These are phyloP conservation scores for Macadamia integrifolia DNA, from an alignment of 164 flowering plant species.

Conservation along the genomic window DNA sequence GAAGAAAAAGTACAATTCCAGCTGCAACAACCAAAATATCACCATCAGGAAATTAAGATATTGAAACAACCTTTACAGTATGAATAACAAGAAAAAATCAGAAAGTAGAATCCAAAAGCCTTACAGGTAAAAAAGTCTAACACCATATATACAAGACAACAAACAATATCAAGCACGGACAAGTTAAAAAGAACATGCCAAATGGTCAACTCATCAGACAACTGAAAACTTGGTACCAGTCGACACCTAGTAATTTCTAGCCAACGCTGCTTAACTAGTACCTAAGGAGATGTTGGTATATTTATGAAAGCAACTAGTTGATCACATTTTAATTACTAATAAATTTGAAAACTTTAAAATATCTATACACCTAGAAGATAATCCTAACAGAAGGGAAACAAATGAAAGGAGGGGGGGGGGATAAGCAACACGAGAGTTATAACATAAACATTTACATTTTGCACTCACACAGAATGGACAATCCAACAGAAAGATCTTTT, in stretches of 20 bases:
- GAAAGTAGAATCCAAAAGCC: slow-evolving; percentile 1
- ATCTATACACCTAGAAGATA: background rate
- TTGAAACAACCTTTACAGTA: background rate
- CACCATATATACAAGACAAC: too few relatives aligned
- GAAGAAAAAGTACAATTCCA: slow-evolving; percentile 89
- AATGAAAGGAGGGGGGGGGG: background rate
- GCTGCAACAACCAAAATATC: slow-evolving; percentile 45
- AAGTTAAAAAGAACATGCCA: too few relatives aligned
- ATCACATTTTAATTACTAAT: too few relatives aligned
- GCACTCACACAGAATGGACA: slow-evolving; percentile 71
- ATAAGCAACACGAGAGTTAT: background rate
- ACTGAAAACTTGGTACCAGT: too few relatives aligned
- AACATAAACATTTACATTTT: background rate
- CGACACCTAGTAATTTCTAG: too few relatives aligned
- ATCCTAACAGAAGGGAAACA: background rate
- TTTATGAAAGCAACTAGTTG: too few relatives aligned
- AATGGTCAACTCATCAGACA: too few relatives aligned
- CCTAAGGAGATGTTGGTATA: too few relatives aligned
- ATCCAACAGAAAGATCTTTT: slow-evolving; percentile 84
- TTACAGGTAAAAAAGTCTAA: too few relatives aligned
- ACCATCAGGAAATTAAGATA: slow-evolving; percentile 13
- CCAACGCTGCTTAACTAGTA: too few relatives aligned
- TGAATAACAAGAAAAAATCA: background rate
- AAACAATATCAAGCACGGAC: too few relatives aligned
- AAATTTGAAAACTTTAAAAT: background rate